These are phyloP conservation scores for Trichophyton verrucosum DNA, from an alignment of 2,329 filamentous ascomycete genomes.

Conservation along the genomic window DNA sequence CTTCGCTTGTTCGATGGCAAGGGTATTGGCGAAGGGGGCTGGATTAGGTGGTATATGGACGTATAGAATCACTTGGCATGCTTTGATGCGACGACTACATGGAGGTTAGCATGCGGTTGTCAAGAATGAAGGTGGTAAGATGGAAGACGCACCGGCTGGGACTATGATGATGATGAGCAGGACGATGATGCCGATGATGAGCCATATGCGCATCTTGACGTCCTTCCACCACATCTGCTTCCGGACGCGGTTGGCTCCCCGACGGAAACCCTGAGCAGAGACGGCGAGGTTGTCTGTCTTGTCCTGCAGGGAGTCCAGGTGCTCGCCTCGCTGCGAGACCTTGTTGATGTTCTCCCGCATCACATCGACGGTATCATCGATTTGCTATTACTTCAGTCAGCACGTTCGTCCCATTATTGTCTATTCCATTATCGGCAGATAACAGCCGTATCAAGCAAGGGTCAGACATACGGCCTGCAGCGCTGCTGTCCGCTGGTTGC, in stretches of 20 bases:
- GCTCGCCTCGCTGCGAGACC: slow-evolving; percentile 82
- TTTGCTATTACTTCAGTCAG: slow-evolving; percentile 55
- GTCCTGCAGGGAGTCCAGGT: slow-evolving; percentile 76
- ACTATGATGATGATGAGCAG: slow-evolving; percentile 90
- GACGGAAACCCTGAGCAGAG: slow-evolving; percentile 88
- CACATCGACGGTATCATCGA: slow-evolving; percentile 85
- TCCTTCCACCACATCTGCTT: slow-evolving; percentile 99
- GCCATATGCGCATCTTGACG: slow-evolving; percentile 99
- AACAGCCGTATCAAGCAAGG: too few species aligned
- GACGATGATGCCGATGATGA: slow-evolving; percentile 81
- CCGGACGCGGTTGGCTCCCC: slow-evolving; percentile 88
- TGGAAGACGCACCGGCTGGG: slow-evolving; percentile 56
- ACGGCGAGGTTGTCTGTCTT: slow-evolving; percentile 87
- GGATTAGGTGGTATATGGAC: not conserved
- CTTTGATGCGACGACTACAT: not conserved
- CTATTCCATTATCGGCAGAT: too few species aligned
- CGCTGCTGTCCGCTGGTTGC: slow-evolving; percentile 56
- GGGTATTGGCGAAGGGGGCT: not conserved
- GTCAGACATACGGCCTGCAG: slow-evolving; percentile 67
- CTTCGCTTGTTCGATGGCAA: not conserved
- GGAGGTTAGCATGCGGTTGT: not conserved
- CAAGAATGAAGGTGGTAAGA: not conserved
- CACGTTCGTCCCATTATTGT: too few species aligned
- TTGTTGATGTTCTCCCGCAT: slow-evolving; percentile 98
- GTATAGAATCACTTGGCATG: not conserved